Evolutionary conservation across 1,284 basidiomycete genomes (phyloP).

Genomic region (Irpex sp.): DNA sequence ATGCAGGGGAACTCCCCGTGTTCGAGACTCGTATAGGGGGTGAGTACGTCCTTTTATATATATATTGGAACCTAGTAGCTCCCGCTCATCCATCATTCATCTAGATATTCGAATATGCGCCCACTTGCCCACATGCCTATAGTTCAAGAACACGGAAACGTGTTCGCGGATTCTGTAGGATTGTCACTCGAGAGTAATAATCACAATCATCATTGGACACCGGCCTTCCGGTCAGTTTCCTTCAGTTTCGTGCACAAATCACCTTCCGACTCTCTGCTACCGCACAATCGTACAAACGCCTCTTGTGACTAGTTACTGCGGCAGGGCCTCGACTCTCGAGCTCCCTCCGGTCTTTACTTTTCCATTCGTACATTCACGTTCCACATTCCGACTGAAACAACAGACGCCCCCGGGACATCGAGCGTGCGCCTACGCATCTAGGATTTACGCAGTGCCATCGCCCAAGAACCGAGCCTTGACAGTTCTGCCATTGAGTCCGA

Average conservation of each 20-base stretch:
- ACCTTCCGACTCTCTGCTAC: too few relatives aligned
- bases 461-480: slow-evolving; percentile 70
- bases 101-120: neutral
- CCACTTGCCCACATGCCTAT: neutral
- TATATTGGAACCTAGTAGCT: neutral
- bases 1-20: too few relatives aligned
- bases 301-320: too few relatives aligned
- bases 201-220: neutral
- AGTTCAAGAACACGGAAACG: neutral
- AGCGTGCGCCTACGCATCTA: too few relatives aligned
- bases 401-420: neutral
- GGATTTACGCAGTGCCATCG: slow-evolving; percentile 52
- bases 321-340: neutral
- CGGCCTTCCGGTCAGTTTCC: neutral
- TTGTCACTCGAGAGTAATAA: neutral
- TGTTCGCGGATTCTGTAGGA: neutral
- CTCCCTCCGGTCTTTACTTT: neutral
- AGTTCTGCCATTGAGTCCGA: slow-evolving; percentile 62
- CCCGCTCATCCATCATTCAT: neutral
- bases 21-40: too few relatives aligned
- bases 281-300: too few relatives aligned
- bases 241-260: too few relatives aligned
- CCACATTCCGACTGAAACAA: too few relatives aligned
- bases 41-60: neutral
- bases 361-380: neutral